Evolutionary conservation across 192 early-diverging fungal species (phyloP), one percentile per base, ranked within the genome.

Genomic region (Tieghemiomyces parasiticus): DNA sequence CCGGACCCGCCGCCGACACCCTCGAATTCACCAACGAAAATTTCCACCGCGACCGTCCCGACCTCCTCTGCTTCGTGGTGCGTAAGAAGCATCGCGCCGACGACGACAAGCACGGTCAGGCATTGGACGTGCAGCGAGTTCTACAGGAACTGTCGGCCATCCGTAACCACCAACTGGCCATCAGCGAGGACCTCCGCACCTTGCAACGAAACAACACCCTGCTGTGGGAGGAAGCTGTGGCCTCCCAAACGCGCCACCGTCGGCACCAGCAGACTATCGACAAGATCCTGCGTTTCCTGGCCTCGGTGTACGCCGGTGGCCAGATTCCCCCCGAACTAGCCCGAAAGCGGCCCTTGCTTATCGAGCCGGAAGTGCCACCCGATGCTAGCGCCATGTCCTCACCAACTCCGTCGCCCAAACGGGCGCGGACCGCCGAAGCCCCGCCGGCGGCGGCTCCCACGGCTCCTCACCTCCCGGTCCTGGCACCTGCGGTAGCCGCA

Each of bases 21-120:
- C 92, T 85, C 87, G 92, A 97, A 71, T 98, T 98, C 69, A 80
- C 75, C 55, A 92, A 98, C 64, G 79, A 79, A 0, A 81, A 94
- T 61, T 98, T 98, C 63, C 85, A 88, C 68, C 80, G 88, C 42
- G 82, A 83, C 54, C 85, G 90, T 65, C 92, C 91, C 0, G 91
- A 98, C 62, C 74, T 95, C 30, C 77, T 98, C 46, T 86, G 79
- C 54, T 74, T 90, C 47, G 91, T 98, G 12, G 78, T 79, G 4
- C 85, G 95, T 32, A 97, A 95, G 65, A 90, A 90, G 67, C 78
- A 77, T 0, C 81, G 61, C 30, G 63, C 46, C 29, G 58, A 55
- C n/a, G 55, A 73, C 24, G 79, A 78, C 56, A 59, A 78, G 19
- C 58, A 62, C 65, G 38, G 52, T 62, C 62, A 73, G 16, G 73